Evolutionary conservation across 2,329 filamentous ascomycete genomes (phyloP).

Genomic region (Fusarium pseudoanthophilum): DNA sequence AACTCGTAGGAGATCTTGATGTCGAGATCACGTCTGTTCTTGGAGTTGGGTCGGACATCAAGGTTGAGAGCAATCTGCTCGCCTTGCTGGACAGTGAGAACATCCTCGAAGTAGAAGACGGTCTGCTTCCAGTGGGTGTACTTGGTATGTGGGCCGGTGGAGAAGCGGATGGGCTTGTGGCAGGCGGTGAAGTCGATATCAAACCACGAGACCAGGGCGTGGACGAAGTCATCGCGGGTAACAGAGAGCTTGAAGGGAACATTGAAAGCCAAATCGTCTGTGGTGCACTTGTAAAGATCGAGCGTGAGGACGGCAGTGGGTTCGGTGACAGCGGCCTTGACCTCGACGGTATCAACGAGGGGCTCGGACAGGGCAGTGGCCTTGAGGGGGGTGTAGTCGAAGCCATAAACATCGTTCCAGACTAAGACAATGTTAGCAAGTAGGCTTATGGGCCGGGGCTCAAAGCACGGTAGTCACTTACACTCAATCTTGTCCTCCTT

Average conservation of each 20-base stretch:
- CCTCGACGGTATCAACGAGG: conserved; percentile 95
- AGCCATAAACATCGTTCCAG: conserved; percentile 99
- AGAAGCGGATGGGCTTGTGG: conserved; percentile 98
- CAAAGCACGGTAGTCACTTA: conserved; percentile 62
- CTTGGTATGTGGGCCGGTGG: conserved; percentile 96
- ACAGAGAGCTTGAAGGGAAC: conserved; percentile 79
- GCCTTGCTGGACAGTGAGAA: conserved; percentile 88
- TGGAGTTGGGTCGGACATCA: conserved; percentile 87
- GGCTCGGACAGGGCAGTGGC: conserved; percentile 93
- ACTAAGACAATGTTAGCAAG: conserved; percentile 63
- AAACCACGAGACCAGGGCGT: conserved; percentile 98
- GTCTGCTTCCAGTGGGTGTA: conserved; percentile 99
- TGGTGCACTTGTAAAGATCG: conserved; percentile 90
- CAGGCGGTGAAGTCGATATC: conserved; percentile 98
- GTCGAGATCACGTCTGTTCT: conserved; percentile 95
- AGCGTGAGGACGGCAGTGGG: conserved; percentile 85
- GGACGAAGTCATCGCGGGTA: conserved; percentile 92
- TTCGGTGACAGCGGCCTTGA: conserved; percentile 97
- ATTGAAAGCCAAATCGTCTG: conserved; percentile 84
- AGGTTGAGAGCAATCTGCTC: conserved; percentile 81
- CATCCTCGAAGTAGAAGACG: conserved; percentile 95
- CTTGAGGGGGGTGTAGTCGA: conserved; percentile 95
- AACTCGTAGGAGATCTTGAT: conserved; percentile 87
- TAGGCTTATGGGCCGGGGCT: background rate
- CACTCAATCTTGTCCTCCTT: conserved; percentile 99